These are phyloP conservation scores for Penicillium griseofulvum DNA, from an alignment of 2,329 filamentous ascomycete species.

Conservation along the genomic window DNA sequence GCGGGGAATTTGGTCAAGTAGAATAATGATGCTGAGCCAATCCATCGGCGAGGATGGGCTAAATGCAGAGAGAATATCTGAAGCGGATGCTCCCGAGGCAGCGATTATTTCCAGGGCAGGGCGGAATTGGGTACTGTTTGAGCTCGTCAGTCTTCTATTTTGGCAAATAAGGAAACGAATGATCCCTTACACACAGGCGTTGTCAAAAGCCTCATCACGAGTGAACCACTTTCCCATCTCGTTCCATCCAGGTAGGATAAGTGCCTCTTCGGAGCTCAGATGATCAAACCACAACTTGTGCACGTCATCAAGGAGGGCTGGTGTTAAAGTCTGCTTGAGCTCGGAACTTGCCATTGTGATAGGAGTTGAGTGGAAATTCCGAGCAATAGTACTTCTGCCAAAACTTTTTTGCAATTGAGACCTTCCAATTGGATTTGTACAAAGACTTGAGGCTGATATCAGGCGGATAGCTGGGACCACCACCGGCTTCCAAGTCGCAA, in stretches of 20 bases:
- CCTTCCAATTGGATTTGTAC: not conserved
- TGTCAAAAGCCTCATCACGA: slow-evolving; percentile 18
- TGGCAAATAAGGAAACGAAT: not conserved
- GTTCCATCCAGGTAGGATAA: slow-evolving; percentile 16
- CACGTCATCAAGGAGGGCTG: slow-evolving; percentile 19
- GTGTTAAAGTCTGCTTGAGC: slow-evolving; percentile 17
- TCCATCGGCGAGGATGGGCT: slow-evolving; percentile 13
- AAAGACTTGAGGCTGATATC: not conserved
- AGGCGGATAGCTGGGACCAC: not conserved
- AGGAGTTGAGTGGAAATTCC: slow-evolving; percentile 6
- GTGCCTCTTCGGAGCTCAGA: slow-evolving; percentile 11
- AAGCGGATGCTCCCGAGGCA: slow-evolving; percentile 11
- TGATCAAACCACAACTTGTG: slow-evolving; percentile 27
- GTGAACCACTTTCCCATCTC: slow-evolving; percentile 24
- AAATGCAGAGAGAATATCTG: slow-evolving; percentile 16
- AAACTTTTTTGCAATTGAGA: not conserved
- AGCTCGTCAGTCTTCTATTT: not conserved
- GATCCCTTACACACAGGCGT: slow-evolving; percentile 19
- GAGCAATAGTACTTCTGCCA: not conserved
- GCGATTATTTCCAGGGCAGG: slow-evolving; percentile 19
- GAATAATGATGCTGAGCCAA: slow-evolving; percentile 52
- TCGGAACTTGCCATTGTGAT: slow-evolving; percentile 5
- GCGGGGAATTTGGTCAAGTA: slow-evolving; percentile 63
- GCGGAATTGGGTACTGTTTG: slow-evolving; percentile 17
- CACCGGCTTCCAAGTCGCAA: not conserved